These are phyloP conservation scores for Chlorella sorokiniana DNA, from an alignment of 139 green algal species.

Conservation along the genomic window DNA sequence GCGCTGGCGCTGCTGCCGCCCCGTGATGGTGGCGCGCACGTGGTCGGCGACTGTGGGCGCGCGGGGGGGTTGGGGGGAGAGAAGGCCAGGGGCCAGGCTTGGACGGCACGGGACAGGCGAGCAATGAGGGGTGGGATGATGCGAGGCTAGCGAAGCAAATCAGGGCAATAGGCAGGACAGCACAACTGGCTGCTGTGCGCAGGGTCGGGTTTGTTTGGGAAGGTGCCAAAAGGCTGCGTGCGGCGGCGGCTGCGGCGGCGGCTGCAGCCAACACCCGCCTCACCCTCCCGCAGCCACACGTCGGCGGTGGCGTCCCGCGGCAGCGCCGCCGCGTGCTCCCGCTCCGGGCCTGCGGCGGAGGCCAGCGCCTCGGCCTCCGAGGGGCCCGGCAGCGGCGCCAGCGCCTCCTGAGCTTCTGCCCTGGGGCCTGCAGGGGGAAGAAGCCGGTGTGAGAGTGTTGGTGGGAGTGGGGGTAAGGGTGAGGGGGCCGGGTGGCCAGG, in stretches of 20 bases:
- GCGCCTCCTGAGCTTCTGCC: not conserved
- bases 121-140: not conserved
- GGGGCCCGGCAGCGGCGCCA: conserved; percentile 34
- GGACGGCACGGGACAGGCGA: too few species aligned
- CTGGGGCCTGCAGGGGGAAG: not conserved
- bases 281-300: conserved; percentile 43
- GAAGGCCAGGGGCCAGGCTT: too few species aligned
- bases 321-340: conserved; percentile 39
- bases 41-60: conserved; percentile 10
- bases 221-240: not conserved
- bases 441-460: not conserved
- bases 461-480: not conserved
- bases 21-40: conserved; percentile 13
- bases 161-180: not conserved
- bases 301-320: conserved; percentile 57
- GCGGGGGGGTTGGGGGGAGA: too few species aligned
- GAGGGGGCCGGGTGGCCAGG: not conserved
- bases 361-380: conserved; percentile 42
- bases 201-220: too few species aligned
- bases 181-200: too few species aligned
- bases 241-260: too few species aligned
- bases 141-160: not conserved
- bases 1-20: conserved; percentile 40
- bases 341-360: conserved; percentile 43
- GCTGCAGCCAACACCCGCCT: too few species aligned